Evolutionary conservation across 2,329 filamentous ascomycete genomes (phyloP).

Genomic region (Penicillium sp.): DNA sequence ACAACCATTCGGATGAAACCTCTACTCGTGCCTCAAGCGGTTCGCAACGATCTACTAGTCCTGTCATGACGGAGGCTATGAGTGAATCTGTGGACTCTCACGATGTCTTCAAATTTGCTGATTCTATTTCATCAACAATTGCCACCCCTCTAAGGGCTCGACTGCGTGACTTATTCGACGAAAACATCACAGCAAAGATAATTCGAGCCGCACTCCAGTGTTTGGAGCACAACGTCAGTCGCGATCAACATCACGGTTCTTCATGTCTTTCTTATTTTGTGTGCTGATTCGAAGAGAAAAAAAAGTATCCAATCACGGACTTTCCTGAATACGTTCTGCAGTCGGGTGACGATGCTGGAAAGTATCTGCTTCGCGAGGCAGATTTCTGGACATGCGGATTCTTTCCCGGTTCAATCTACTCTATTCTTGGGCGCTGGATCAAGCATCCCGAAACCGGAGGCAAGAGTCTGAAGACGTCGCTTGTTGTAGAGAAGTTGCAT

Average conservation of each 20-base stretch:
- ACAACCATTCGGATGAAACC: background rate
- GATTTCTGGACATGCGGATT: conserved; percentile 23
- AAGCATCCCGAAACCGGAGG: conserved; percentile 2
- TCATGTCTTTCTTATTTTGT: background rate
- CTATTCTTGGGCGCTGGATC: conserved; percentile 13
- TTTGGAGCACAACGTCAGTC: background rate
- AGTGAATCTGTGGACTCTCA: background rate
- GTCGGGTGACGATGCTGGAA: conserved; percentile 3
- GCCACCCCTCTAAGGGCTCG: background rate
- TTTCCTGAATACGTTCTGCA: conserved; percentile 10
- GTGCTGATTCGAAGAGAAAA: background rate
- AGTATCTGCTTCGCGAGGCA: conserved; percentile 8
- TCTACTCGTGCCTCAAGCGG: background rate
- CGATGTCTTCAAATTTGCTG: background rate
- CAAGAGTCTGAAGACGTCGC: background rate
- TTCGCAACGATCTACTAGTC: background rate
- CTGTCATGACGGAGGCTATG: background rate
- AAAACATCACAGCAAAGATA: background rate
- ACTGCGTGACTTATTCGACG: background rate
- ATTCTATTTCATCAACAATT: background rate
- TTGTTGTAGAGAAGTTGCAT: conserved; percentile 3
- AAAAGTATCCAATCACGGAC: background rate
- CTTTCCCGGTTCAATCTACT: conserved; percentile 16
- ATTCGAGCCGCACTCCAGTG: background rate
- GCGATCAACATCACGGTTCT: background rate